A percentile compares a stretch with the other conserved stretches of the same genome.
Evolutionary conservation across 805 yeast species (phyloP).

Genomic region (Cyberlindnera petersonii): DNA sequence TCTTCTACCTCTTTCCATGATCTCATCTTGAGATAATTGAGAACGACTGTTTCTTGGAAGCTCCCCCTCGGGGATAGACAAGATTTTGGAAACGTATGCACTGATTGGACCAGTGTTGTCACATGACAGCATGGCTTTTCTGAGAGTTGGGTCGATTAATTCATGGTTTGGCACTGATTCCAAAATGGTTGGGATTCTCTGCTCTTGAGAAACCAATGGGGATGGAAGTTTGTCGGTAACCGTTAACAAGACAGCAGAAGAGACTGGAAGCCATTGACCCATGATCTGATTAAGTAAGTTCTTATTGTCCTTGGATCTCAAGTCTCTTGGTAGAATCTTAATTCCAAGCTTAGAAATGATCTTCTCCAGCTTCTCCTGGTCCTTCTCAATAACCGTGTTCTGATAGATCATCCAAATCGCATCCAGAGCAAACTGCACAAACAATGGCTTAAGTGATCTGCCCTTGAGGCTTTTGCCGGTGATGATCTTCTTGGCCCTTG

Average conservation of each 20-base stretch:
- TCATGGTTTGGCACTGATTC: constrained; percentile 51
- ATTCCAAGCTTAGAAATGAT: constrained; percentile 69
- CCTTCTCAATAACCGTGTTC: constrained; percentile 57
- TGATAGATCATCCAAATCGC: constrained; percentile 91
- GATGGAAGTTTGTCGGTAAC: constrained; percentile 85
- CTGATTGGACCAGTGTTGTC: constrained; percentile 59
- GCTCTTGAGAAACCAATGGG: constrained; percentile 70
- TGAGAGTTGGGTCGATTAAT: constrained; percentile 45
- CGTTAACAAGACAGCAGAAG: constrained; percentile 77
- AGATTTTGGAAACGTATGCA: constrained; percentile 86
- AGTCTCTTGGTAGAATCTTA: constrained; percentile 67
- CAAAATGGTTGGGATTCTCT: constrained; percentile 65
- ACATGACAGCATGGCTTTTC: constrained; percentile 60
- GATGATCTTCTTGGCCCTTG: constrained; percentile 81
- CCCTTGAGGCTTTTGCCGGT: constrained; percentile 62
- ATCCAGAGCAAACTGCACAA: constrained; percentile 82
- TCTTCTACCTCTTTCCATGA: constrained; percentile 55
- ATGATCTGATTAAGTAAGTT: constrained; percentile 60
- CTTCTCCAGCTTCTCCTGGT: constrained; percentile 68
- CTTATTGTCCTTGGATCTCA: constrained; percentile 73
- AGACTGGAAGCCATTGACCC: constrained; percentile 93
- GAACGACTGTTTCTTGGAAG: constrained; percentile 54
- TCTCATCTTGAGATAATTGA: constrained; percentile 48
- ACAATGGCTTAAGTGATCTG: constrained; percentile 66
- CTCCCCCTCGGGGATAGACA: constrained; percentile 80